Percentiles rank a stretch among this genome's conserved stretches.
Conservation (phyloP, 805 yeast genomes). For the Pichia pseudocactophila region DNA sequence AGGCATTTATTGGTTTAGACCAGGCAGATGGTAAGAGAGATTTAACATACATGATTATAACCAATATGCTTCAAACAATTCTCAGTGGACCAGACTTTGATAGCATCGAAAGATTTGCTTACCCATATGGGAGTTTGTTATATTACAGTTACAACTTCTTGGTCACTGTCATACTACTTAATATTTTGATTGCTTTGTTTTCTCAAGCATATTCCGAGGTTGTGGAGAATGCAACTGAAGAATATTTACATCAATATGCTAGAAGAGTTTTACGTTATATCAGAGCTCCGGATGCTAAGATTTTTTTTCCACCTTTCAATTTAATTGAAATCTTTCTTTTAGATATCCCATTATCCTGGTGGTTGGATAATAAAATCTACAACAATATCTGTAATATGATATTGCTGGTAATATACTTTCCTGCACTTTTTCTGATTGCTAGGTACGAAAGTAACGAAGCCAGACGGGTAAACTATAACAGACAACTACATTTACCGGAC, state of each 20-base stretch:
- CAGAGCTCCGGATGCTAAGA: constrained; percentile 81
- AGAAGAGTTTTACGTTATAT: constrained; percentile 76
- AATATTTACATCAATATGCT: constrained; percentile 76
- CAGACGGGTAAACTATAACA: constrained; percentile 60
- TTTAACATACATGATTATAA: constrained; percentile 54
- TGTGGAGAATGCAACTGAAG: constrained; percentile 75
- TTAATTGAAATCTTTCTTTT: constrained; percentile 51
- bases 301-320: constrained; percentile 80
- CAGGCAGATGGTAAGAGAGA: constrained; percentile 80
- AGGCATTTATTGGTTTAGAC: constrained; percentile 81
- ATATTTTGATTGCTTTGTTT: constrained; percentile 76
- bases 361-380: constrained; percentile 26
- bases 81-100: constrained; percentile 68
- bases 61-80: constrained; percentile 61
- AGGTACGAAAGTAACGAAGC: constrained; percentile 59
- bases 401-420: constrained; percentile 61
- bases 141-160: constrained; percentile 73
- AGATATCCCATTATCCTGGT: constrained; percentile 35
- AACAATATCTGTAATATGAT: constrained; percentile 39
- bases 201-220: constrained; percentile 78
- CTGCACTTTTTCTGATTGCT: constrained; percentile 53
- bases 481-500: constrained; percentile 54
- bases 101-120: constrained; percentile 62
- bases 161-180: constrained; percentile 66
- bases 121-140: constrained; percentile 76